Conservation (phyloP, 2,329 filamentous ascomycete genomes). For the Aurifilum marmelostoma region DNA sequence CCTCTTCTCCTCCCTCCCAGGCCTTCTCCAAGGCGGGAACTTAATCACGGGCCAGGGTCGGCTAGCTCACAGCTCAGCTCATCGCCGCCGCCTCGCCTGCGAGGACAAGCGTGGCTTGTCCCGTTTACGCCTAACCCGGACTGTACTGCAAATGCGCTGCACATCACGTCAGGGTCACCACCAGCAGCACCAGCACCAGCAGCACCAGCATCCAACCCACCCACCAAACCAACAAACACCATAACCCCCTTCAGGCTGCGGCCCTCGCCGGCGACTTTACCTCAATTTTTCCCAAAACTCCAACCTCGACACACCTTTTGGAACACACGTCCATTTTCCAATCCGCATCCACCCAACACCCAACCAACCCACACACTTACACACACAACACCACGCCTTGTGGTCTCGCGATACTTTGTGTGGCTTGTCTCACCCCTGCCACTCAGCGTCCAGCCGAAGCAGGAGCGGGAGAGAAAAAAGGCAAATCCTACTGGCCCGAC, state of each 20-base stretch:
- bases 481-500: not conserved
- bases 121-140: not conserved
- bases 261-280: not conserved
- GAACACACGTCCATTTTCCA: not conserved
- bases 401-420: not conserved
- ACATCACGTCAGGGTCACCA: not conserved
- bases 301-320: not conserved
- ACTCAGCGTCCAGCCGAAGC: not conserved
- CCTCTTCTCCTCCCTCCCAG: too few relatives aligned
- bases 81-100: not conserved
- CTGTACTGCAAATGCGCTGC: not conserved
- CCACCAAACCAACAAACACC: not conserved
- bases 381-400: not conserved
- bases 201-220: too few relatives aligned
- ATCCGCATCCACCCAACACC: not conserved
- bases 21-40: too few relatives aligned
- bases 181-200: too few relatives aligned
- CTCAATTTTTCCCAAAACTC: not conserved
- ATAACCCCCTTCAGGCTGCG: not conserved
- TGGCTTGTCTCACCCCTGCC: not conserved
- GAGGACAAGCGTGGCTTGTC: not conserved
- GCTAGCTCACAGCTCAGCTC: not conserved
- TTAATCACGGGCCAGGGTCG: not conserved
- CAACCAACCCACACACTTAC: not conserved
- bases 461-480: too few relatives aligned